phyloP scores from a whole-genome alignment of 1,284 basidiomycete genomes.

The Cutaneotrichosporon sp. region DNA sequence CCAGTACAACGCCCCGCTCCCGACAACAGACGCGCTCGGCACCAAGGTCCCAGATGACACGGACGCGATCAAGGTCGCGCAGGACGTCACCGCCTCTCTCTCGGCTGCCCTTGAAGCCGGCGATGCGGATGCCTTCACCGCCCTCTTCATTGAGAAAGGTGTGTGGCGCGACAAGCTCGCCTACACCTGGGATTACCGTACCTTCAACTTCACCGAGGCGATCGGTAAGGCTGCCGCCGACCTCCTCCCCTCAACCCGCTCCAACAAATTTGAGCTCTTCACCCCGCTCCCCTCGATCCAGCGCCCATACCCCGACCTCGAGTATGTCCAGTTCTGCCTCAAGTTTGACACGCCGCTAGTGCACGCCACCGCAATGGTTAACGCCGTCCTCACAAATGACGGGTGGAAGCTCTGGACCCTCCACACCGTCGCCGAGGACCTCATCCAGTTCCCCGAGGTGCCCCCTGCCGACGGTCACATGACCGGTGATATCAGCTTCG shows the following conservation, averaged over 20 bases:
- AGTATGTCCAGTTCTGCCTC: conserved; percentile 61
- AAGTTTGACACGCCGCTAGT: conserved; percentile 59
- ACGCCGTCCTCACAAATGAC: conserved; percentile 55
- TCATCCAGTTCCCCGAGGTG: conserved; percentile 57
- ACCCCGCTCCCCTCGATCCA: conserved; percentile 51
- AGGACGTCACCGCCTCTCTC: conserved; percentile 15
- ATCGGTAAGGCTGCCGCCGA: conserved; percentile 46
- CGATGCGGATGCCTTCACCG: conserved; percentile 28
- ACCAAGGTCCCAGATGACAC: conserved; percentile 21
- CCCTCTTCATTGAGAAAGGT: conserved; percentile 31
- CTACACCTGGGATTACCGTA: conserved; percentile 65
- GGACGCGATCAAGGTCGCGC: conserved; percentile 12
- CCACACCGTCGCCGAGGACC: conserved; percentile 60
- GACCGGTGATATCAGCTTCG: conserved; percentile 25
- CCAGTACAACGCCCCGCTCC: conserved; percentile 32
- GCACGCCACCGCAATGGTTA: conserved; percentile 57
- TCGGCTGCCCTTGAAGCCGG: background rate
- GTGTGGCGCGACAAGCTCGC: conserved; percentile 33
- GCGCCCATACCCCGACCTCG: conserved; percentile 59
- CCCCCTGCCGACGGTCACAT: conserved; percentile 32
- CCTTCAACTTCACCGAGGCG: conserved; percentile 57
- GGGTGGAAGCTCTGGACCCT: conserved; percentile 62
- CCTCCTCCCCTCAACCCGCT: conserved; percentile 18
- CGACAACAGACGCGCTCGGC: conserved; percentile 24
- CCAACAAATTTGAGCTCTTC: conserved; percentile 53